These are phyloP conservation scores for Leucosporidium yakuticum DNA, from an alignment of 768 basidiomycete genomes.

Conservation along the genomic window DNA sequence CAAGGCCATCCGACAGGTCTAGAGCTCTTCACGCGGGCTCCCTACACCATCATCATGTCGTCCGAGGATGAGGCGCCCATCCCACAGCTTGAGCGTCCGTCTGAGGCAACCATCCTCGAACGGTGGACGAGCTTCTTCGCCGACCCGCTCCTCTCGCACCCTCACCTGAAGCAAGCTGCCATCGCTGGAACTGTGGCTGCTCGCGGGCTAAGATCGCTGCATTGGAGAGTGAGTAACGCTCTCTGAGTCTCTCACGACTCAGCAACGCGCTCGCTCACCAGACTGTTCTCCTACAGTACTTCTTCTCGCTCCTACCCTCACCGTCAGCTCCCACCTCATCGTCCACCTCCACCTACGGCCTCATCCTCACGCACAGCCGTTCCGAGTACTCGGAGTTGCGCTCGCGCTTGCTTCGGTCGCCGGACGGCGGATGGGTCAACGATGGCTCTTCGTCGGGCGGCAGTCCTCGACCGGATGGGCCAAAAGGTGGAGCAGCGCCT, in stretches of 20 bases:
- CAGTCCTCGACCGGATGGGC: background rate
- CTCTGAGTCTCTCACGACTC: accelerated
- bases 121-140: conserved; percentile 16
- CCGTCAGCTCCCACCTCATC: conserved; percentile 22
- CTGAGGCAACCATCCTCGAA: background rate
- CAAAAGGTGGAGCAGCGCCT: conserved; percentile 51
- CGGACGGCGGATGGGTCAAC: conserved; percentile 76
- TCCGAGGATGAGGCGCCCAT: too few species aligned
- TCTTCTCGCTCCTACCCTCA: conserved; percentile 27
- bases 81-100: conserved; percentile 1
- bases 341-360: conserved; percentile 25
- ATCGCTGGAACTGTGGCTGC: conserved; percentile 6
- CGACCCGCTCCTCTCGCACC: conserved; percentile 25
- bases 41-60: too few species aligned
- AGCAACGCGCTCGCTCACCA: conserved; percentile 12
- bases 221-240: conserved; percentile 30
- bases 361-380: conserved; percentile 32
- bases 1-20: too few species aligned
- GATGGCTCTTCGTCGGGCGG: conserved; percentile 45
- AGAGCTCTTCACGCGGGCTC: too few species aligned
- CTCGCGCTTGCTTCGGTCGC: conserved; percentile 67
- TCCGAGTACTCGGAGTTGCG: conserved; percentile 54
- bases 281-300: conserved; percentile 20
- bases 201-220: conserved; percentile 25
- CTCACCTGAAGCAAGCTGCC: conserved; percentile 12